Evolutionary conservation across 192 early-diverging fungal species (phyloP).

Genomic region (Dispira parvispora): DNA sequence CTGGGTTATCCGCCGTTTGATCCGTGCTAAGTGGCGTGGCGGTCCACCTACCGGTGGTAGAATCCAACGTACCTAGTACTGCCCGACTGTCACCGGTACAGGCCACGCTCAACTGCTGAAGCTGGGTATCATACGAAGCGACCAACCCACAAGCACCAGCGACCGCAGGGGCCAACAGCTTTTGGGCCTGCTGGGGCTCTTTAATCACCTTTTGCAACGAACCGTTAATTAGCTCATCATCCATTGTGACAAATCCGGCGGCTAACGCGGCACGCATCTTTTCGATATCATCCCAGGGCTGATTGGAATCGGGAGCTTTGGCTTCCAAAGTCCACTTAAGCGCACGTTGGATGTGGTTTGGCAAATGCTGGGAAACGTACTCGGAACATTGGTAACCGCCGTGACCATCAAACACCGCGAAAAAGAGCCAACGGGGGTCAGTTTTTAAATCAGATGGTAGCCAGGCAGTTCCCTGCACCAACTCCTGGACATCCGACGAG

Average conservation of each 20-base stretch:
- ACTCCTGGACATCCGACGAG: neutral
- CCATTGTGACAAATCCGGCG: constrained; percentile 7
- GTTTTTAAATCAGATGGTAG: neutral
- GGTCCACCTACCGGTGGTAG: constrained; percentile 23
- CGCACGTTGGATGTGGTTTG: constrained; percentile 3
- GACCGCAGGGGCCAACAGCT: constrained; percentile 10
- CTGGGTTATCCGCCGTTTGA: constrained; percentile 35
- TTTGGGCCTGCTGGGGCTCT: neutral
- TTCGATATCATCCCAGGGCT: neutral
- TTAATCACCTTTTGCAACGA: constrained; percentile 5
- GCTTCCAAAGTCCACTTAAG: neutral
- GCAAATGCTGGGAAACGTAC: neutral
- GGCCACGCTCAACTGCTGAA: constrained; percentile 20
- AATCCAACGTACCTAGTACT: constrained; percentile 23
- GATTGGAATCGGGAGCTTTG: too few species aligned
- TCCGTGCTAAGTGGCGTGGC: constrained; percentile 41
- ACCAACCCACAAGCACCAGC: constrained; percentile 23
- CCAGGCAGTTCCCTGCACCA: too few species aligned
- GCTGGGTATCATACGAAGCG: constrained; percentile 17
- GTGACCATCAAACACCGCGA: constrained; percentile 22
- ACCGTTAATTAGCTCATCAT: neutral
- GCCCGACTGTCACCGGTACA: constrained; percentile 24
- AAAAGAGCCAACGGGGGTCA: constrained; percentile 15
- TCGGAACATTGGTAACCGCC: constrained; percentile 18
- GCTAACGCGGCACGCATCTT: neutral